Evolutionary conservation across 2,329 filamentous ascomycete genomes (phyloP).

Genomic region (Alternaria sp.): DNA sequence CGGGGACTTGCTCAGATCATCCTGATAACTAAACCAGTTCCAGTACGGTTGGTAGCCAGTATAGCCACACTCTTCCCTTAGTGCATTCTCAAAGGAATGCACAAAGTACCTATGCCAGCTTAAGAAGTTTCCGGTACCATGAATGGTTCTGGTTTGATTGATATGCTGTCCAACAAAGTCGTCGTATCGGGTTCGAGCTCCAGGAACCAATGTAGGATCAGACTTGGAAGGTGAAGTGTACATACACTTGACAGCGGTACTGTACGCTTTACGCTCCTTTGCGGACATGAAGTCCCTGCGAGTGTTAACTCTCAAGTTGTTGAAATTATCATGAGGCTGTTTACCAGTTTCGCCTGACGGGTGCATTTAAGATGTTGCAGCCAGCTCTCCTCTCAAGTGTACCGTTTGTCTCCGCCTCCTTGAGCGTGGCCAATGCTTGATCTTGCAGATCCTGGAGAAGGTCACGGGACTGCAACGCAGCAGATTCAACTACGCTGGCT

Average conservation of each 20-base stretch:
- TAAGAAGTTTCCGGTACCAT: conserved; percentile 31
- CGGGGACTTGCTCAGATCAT: conserved; percentile 38
- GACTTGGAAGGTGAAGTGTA: conserved; percentile 22
- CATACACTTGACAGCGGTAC: conserved; percentile 31
- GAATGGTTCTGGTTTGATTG: conserved; percentile 27
- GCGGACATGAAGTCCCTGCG: conserved; percentile 2
- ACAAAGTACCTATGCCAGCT: conserved; percentile 51
- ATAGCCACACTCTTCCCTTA: conserved; percentile 52
- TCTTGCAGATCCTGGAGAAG: conserved; percentile 20
- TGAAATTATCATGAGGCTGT: too few relatives aligned
- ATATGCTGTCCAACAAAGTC: conserved; percentile 39
- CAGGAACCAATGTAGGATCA: conserved; percentile 21
- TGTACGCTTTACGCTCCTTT: conserved; percentile 28
- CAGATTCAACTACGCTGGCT: conserved; percentile 11
- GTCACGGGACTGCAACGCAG: conserved; percentile 15
- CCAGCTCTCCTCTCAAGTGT: conserved; percentile 6
- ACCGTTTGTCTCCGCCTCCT: conserved; percentile 10
- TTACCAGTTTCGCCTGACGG: conserved; percentile 24
- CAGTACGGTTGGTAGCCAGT: conserved; percentile 54
- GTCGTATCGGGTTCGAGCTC: conserved; percentile 35
- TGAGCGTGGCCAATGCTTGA: conserved; percentile 16
- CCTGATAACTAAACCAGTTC: conserved; percentile 54
- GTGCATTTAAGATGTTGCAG: too few relatives aligned
- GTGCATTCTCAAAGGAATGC: conserved; percentile 48
- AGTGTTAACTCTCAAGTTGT: too few relatives aligned